Base-by-base conservation (phyloP, 1,284 basidiomycete genomes). In the Ceratobasidium sp. region DNA sequence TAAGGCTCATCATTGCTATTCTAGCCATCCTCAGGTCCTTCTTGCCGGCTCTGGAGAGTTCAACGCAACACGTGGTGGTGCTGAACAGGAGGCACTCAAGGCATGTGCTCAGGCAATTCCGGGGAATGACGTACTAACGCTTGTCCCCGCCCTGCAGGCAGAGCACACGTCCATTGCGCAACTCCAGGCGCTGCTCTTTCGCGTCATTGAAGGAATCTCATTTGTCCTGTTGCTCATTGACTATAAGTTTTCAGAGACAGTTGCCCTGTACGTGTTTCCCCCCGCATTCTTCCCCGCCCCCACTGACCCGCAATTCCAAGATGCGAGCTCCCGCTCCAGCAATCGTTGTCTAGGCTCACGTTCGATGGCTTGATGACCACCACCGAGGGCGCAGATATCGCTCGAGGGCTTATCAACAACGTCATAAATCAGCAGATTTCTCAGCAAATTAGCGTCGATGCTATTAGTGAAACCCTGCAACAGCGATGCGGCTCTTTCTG, bases 401-500 rank as follows among this genome's bases (percentile, higher is more conserved):
- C 96, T 6, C 85, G 93, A 73, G 88, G 88, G n/a, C 80, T 98
- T 22, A 94, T 98, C 12, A 96, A 95, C 73, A 90, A 96, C 38
- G 86, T 99, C 72, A 99, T 99, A 75, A 94, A 99, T 79, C 93
- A 96, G 75, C 96, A 98, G 77, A 98, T 98, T 74, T 93, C 93
- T 15, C 92, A 96, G 76, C 94, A 98, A 77, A 91, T 95, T 57
- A 94, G 93, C 75, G 95, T 96, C 77, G 97, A 99, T 78, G 93
- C 93, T 2, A 92, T 99, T 75, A 96, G 94, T 75, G 93, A 98
- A 75, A 89, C 94, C 64, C 81, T 99, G 35, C 96, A 99, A 77
- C 89, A 92, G 76, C 86, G 94, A 76, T 99, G 97, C 76, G 96
- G 95, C 0, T 93, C 93, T 20, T 99, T 99, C 84, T 98, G 96